phyloP scores from a whole-genome alignment of 371 early-diverging fungal species.

The Dinochytrium kinnereticum region DNA sequence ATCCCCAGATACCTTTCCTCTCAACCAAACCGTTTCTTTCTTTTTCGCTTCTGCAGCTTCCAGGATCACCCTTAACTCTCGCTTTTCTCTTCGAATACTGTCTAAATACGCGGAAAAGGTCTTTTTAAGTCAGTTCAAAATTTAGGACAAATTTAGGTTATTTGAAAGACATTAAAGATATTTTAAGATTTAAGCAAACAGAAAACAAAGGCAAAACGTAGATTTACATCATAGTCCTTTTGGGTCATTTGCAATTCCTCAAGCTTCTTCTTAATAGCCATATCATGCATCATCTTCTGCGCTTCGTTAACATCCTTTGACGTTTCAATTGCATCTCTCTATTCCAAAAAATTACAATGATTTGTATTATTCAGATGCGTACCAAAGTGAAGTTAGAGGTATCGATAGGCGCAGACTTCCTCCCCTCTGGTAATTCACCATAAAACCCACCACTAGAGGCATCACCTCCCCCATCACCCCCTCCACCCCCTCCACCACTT shows the following conservation, averaged over 20 bases:
- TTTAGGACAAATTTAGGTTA: neutral
- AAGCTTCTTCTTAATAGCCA: conserved; percentile 43
- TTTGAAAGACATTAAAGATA: neutral
- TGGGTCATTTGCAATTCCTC: conserved; percentile 73
- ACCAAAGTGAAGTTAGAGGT: conserved; percentile 66
- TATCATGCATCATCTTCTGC: conserved; percentile 56
- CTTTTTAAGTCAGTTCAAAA: conserved; percentile 3
- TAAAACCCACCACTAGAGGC: conserved; percentile 36
- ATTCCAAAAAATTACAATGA: neutral
- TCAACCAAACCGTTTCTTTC: conserved; percentile 84
- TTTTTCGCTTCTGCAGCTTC: conserved; percentile 80
- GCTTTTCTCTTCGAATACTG: conserved; percentile 60
- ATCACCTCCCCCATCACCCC: conserved; percentile 47
- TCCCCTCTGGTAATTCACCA: conserved; percentile 60
- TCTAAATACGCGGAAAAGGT: conserved; percentile 36
- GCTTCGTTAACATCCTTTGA: conserved; percentile 63
- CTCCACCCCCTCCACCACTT: conserved; percentile 47
- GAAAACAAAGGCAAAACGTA: neutral
- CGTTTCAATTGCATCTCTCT: conserved; percentile 46
- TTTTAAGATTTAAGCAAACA: neutral
- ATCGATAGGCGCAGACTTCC: conserved; percentile 72
- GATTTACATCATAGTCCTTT: conserved; percentile 63
- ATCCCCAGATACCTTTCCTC: conserved; percentile 79
- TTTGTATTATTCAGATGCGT: conserved; percentile 27
- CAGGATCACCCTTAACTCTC: conserved; percentile 75